Base-by-base conservation (phyloP, 2,329 filamentous ascomycete species). In the Clonostachys chloroleuca region DNA sequence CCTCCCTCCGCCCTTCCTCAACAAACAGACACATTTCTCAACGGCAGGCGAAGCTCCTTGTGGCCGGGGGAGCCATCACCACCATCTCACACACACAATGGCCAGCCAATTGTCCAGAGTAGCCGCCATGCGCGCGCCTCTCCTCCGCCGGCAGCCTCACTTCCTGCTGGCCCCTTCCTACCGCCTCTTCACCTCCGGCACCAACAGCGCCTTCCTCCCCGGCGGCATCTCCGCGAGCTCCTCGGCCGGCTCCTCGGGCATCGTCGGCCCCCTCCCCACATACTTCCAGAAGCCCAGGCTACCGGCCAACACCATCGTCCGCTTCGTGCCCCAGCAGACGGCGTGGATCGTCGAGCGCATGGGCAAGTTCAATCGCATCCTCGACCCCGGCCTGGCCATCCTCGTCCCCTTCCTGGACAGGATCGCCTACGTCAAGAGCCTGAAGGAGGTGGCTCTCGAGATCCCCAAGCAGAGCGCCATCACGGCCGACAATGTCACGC, bases 321-420 rank as follows among this genome's bases (percentile, higher is more conserved):
- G 92, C 51, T 99, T 97, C 69, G 94, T 99, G 40, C 94, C 94
- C n/a, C 94, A 99, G 71, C 94, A 99, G 75, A 97, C 92, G 58
- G 94, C 94, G 67, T 99, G 94, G 94, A 92, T 99, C 50, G 94
- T 99, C 48, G 94, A 99, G 80, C 92, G 94, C 63, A 99, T 99
- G 94, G 94, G 94, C 60, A 94, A 92, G 70, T 99, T 96, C 74
- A 87, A 89, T 71, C 82, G 92, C 51, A 96, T 99, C 60, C 75
- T 99, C 44, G 83, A 96, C 59, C 94, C 94, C 5, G 94, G 94
- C 48, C 76, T 99, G 52, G 92, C 94, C 18, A 79, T 99, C 52
- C 72, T 99, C 56, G 78, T 94, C 47, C 94, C 94, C 2, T 87
- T 97, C 56, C 73, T 99, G 66, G 94, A 99, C 70, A 87, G 91